Evolutionary conservation across 768 basidiomycete genomes (phyloP), one percentile per base, ranked within the genome.

Genomic region (Neoboletus brunneissimus): DNA sequence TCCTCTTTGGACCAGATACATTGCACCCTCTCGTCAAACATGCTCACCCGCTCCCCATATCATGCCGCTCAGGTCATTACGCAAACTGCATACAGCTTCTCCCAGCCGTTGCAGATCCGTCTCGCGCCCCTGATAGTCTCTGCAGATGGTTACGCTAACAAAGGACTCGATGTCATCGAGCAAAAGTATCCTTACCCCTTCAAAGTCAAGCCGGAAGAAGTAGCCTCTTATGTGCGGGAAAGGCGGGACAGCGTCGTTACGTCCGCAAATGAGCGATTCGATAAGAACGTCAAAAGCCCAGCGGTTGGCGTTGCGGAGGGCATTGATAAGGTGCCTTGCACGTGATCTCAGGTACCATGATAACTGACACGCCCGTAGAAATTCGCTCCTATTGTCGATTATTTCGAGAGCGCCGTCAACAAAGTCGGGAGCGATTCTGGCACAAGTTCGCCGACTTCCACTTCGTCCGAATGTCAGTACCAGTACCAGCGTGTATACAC

Each of bases 401-500:
- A 83, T 62, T 75, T 91, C 53, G 84, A 87, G 68, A 76, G 74
- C 22, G 81, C 83, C 12, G 79, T 87, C 52, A 80, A 81, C 68
- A 75, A 71, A 9, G 68, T 73, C 8, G 68, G 72, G 45, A 73
- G 76, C 45, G 80, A 83, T 47, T 77, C 79, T 34, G 76, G 76
- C 18, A 68, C 77, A 8, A 74, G 81, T 31, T 74, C 75, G 6
- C 73, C 80, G 12, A 75, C 78, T 2, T 75, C 83, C 25, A 69
- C 72, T 16, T 67, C 80, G n/a, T 76, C 79, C 12, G 81, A 85
- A 60, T 74, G 79, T 44, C 81, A 88, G 68, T 89, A 83, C 62
- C 91, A 92, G 73, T 89, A 89, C 65, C 88, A 89, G 67, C 88
- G 90, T 46, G 88, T 81, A 45, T 76, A 82, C 58, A 76, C 77